A percentile compares a stretch with the other conserved stretches of the same genome.
Evolutionary conservation across 2,329 filamentous ascomycete genomes (phyloP).

Genomic region (Aspergillus fischeri): DNA sequence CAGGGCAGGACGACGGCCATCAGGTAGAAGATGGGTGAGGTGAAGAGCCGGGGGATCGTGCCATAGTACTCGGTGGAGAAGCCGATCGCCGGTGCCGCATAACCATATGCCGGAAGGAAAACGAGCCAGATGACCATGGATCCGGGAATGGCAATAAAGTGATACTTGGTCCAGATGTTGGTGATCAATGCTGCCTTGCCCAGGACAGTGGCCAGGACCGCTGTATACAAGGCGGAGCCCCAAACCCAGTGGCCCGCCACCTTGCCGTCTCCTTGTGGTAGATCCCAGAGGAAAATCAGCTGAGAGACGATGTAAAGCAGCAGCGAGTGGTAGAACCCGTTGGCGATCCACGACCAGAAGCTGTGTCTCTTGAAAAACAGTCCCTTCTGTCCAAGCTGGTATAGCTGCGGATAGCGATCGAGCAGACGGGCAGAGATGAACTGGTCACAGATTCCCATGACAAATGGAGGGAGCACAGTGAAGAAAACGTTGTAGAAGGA

Average conservation of each 20-base stretch:
- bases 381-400: constrained; percentile 87
- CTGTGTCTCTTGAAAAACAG: constrained; percentile 90
- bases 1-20: constrained; percentile 77
- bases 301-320: constrained; percentile 83
- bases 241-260: constrained; percentile 95
- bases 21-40: constrained; percentile 82
- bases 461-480: constrained; percentile 87
- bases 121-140: constrained; percentile 88
- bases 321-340: constrained; percentile 93
- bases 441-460: constrained; percentile 94
- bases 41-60: constrained; percentile 74
- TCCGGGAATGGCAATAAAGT: constrained; percentile 89
- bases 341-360: constrained; percentile 88
- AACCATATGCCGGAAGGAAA: constrained; percentile 84
- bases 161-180: constrained; percentile 98
- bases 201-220: constrained; percentile 87
- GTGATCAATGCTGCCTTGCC: constrained; percentile 93
- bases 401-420: constrained; percentile 93
- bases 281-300: constrained; percentile 76
- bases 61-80: constrained; percentile 83
- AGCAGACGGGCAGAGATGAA: constrained; percentile 91
- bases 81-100: constrained; percentile 73
- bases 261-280: constrained; percentile 72
- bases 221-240: constrained; percentile 91
- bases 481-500: constrained; percentile 99